phyloP scores from a whole-genome alignment of 306 rosid genomes.

The Mimosa pudica region DNA sequence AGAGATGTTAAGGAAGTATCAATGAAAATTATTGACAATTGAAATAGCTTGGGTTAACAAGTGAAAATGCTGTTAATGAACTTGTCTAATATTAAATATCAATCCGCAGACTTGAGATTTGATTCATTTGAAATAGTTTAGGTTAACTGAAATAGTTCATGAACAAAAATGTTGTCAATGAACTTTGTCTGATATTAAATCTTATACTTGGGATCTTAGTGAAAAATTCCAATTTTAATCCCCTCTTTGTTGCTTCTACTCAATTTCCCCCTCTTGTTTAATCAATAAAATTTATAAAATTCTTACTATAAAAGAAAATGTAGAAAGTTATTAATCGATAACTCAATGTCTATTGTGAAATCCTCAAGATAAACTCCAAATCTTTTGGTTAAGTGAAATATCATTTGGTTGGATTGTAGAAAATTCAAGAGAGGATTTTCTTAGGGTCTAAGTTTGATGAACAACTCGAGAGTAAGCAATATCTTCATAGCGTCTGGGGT shows the following conservation, averaged over 20 bases:
- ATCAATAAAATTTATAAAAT: not conserved
- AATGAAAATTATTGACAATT: too few species aligned
- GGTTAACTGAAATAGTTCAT: too few species aligned
- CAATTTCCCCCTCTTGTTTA: not conserved
- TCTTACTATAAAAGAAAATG: not conserved
- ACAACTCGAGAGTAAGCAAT: conserved; percentile 46
- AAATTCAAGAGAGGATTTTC: conserved; percentile 25
- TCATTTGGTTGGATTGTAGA: conserved; percentile 21
- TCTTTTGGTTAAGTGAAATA: conserved; percentile 32
- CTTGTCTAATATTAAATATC: too few species aligned
- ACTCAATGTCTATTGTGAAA: conserved; percentile 12
- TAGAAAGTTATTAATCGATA: not conserved
- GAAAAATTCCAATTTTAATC: not conserved
- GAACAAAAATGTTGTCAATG: too few species aligned
- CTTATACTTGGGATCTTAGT: too few species aligned
- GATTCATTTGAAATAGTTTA: too few species aligned
- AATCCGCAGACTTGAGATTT: too few species aligned
- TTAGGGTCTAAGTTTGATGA: conserved; percentile 69
- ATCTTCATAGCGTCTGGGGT: conserved; percentile 18
- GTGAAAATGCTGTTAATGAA: too few species aligned
- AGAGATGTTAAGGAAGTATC: too few species aligned
- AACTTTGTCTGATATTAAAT: too few species aligned
- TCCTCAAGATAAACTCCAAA: conserved; percentile 11
- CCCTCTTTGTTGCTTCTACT: not conserved
- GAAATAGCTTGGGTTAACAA: too few species aligned